Conservation (phyloP, 352 stramenopile species). For the Globisporangium heterothallicum region DNA sequence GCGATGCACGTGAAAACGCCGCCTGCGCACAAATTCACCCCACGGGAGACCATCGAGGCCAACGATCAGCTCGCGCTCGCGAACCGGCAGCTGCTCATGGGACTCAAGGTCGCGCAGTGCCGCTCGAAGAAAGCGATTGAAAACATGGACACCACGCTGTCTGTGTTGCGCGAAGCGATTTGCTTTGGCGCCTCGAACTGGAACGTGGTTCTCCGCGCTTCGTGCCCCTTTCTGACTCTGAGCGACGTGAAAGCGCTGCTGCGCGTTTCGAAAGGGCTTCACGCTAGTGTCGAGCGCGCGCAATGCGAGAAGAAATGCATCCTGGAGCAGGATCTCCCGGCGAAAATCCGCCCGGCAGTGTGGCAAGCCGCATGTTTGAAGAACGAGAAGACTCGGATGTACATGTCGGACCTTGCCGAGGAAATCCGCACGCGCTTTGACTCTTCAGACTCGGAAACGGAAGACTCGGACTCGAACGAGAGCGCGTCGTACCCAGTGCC, state of each 20-base stretch:
- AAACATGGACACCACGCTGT: constrained; percentile 52
- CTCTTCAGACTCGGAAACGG: constrained; percentile 39
- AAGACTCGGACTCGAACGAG: constrained; percentile 29
- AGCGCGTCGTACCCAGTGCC: neutral
- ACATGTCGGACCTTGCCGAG: constrained; percentile 51
- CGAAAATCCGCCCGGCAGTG: constrained; percentile 16
- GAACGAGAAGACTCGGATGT: constrained; percentile 36
- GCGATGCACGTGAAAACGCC: constrained; percentile 32
- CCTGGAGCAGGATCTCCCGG: constrained; percentile 12
- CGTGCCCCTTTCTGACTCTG: constrained; percentile 33
- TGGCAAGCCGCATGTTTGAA: constrained; percentile 50
- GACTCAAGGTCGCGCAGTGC: constrained; percentile 55
- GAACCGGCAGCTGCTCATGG: constrained; percentile 66
- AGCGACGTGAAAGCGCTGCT: constrained; percentile 34
- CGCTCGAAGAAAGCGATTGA: constrained; percentile 46
- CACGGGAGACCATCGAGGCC: constrained; percentile 53
- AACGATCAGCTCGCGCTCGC: constrained; percentile 57
- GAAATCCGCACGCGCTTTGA: constrained; percentile 38
- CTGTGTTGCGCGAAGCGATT: constrained; percentile 38
- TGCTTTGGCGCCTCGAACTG: constrained; percentile 23
- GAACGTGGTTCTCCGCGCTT: constrained; percentile 20
- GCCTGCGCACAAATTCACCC: constrained; percentile 59
- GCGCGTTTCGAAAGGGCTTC: constrained; percentile 29
- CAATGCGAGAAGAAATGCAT: constrained; percentile 29
- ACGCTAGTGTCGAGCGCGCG: constrained; percentile 14